Evolutionary conservation across 495 filamentous ascomycete species (phyloP).

Genomic region (Aspergillus affinis): DNA sequence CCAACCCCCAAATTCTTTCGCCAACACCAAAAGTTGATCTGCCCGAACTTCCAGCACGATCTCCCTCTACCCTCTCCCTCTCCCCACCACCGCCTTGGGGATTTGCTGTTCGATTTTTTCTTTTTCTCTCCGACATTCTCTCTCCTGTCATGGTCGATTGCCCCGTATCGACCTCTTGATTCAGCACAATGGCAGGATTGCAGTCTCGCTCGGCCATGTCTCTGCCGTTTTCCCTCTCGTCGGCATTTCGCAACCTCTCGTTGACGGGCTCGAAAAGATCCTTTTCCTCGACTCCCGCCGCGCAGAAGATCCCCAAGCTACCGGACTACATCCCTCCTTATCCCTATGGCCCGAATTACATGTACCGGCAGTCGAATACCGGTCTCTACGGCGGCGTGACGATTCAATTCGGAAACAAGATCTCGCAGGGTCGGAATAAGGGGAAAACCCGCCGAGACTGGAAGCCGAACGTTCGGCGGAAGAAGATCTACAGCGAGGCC

Average conservation of each 20-base stretch:
- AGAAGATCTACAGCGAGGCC: slow-evolving; percentile 69
- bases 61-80: not conserved
- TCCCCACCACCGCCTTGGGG: not conserved
- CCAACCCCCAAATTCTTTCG: slow-evolving; percentile 40
- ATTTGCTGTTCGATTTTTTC: not conserved
- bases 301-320: slow-evolving; percentile 36
- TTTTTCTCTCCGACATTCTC: not conserved
- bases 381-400: slow-evolving; percentile 78
- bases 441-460: slow-evolving; percentile 83
- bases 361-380: slow-evolving; percentile 84
- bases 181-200: slow-evolving; percentile 34
- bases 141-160: slow-evolving; percentile 18
- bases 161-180: slow-evolving; percentile 7
- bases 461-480: slow-evolving; percentile 82
- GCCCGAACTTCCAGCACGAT: slow-evolving; percentile 2
- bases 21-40: slow-evolving; percentile 10
- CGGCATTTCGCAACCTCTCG: slow-evolving; percentile 44
- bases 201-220: slow-evolving; percentile 33
- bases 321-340: slow-evolving; percentile 65
- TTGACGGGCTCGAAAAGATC: slow-evolving; percentile 40
- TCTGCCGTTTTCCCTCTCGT: slow-evolving; percentile 38
- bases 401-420: slow-evolving; percentile 90
- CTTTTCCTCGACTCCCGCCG: slow-evolving; percentile 41
- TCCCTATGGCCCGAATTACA: slow-evolving; percentile 73
- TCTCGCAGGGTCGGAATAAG: slow-evolving; percentile 67